Percentiles rank a stretch among this genome's conserved stretches.
These are phyloP conservation scores for Moesziomyces sp. DNA, from an alignment of 1,284 basidiomycete species.

Conservation along the genomic window DNA sequence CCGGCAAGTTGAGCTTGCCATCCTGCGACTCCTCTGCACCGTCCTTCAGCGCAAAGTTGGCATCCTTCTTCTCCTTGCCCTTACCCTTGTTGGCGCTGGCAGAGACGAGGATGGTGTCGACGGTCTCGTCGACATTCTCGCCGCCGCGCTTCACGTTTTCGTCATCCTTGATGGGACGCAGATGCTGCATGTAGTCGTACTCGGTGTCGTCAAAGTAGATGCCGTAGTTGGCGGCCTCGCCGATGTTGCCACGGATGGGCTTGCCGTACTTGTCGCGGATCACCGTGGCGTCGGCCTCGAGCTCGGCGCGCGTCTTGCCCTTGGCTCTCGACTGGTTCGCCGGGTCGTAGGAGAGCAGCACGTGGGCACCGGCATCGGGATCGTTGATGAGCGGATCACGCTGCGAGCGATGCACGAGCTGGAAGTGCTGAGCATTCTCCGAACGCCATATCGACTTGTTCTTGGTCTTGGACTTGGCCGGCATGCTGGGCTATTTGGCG, in stretches of 20 bases:
- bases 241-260: conserved; percentile 70
- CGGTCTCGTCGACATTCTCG: conserved; percentile 56
- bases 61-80: conserved; percentile 35
- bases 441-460: conserved; percentile 82
- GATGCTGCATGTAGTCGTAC: conserved; percentile 99
- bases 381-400: conserved; percentile 95
- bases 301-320: conserved; percentile 81
- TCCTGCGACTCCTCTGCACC: conserved; percentile 15
- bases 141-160: conserved; percentile 59
- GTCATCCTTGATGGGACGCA: conserved; percentile 69
- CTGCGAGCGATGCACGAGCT: conserved; percentile 96
- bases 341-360: conserved; percentile 83
- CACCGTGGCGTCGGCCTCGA: conserved; percentile 74
- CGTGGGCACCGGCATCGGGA: conserved; percentile 85
- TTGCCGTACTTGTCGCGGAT: conserved; percentile 70
- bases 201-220: conserved; percentile 96
- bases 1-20: conserved; percentile 72
- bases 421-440: conserved; percentile 89
- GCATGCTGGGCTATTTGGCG: conserved; percentile 26
- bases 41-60: conserved; percentile 46
- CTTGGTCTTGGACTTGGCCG: conserved; percentile 52
- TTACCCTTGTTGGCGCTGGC: conserved; percentile 48
- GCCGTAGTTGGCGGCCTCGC: conserved; percentile 90
- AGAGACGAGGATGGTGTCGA: conserved; percentile 53
- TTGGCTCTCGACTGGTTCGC: conserved; percentile 68